These are phyloP conservation scores for Entonaema liquescens DNA, from an alignment of 495 filamentous ascomycete genomes.

Conservation along the genomic window DNA sequence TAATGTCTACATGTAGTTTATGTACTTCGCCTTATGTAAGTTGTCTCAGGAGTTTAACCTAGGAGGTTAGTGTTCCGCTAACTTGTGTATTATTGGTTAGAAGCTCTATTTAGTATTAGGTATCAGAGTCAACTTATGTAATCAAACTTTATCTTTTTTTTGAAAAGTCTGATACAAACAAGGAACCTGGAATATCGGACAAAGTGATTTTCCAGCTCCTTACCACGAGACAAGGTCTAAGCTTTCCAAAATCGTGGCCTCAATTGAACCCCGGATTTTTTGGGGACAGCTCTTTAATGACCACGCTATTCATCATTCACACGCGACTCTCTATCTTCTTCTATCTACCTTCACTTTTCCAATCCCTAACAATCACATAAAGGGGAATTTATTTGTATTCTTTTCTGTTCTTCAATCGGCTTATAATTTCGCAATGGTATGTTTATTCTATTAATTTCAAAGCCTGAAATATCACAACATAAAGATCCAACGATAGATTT, in stretches of 20 bases:
- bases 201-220: slow-evolving; percentile 27
- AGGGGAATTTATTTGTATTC: slow-evolving; percentile 11
- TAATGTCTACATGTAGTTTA: neutral
- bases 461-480: neutral
- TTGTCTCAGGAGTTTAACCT: neutral
- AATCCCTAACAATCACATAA: slow-evolving; percentile 1
- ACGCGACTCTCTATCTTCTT: slow-evolving; percentile 29
- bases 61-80: neutral
- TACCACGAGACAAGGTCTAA: neutral
- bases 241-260: slow-evolving; percentile 50
- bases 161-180: no score
- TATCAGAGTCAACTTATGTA: neutral
- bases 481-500: neutral
- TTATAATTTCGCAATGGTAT: slow-evolving; percentile 33
- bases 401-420: slow-evolving; percentile 3
- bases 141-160: no score
- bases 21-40: neutral
- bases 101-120: neutral
- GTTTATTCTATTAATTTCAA: slow-evolving; percentile 2
- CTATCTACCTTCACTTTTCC: slow-evolving; percentile 27
- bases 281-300: slow-evolving; percentile 21
- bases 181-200: slow-evolving; percentile 26
- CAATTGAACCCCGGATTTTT: slow-evolving; percentile 46
- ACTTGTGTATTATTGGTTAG: neutral
- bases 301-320: slow-evolving; percentile 21